Evolutionary conservation across 2,329 filamentous ascomycete genomes (phyloP).

Genomic region (Cadophora malorum): DNA sequence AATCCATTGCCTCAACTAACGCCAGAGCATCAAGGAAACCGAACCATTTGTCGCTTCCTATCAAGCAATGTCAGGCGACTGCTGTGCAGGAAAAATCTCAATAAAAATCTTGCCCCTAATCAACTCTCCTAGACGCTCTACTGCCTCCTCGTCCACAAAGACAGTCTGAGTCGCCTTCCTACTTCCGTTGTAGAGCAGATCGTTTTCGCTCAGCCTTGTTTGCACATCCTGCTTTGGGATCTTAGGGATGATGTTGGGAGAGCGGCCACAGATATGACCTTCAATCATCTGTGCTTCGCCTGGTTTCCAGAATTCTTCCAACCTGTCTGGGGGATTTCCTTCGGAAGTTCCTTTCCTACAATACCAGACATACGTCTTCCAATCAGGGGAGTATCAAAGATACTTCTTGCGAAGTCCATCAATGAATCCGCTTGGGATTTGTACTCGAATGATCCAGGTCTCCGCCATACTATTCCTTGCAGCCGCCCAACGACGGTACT

Average conservation of each 20-base stretch:
- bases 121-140: neutral
- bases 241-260: too few relatives aligned
- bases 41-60: neutral
- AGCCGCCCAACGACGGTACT: neutral
- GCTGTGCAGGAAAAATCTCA: neutral
- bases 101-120: neutral
- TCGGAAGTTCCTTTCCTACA: neutral
- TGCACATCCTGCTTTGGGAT: neutral
- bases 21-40: too few relatives aligned
- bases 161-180: neutral
- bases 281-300: neutral
- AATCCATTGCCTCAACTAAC: too few relatives aligned
- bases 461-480: neutral
- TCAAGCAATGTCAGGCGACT: neutral
- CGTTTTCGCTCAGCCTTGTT: neutral
- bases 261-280: neutral
- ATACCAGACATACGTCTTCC: constrained; percentile 1
- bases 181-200: neutral
- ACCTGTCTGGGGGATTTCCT: neutral
- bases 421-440: neutral
- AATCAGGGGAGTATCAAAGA: neutral
- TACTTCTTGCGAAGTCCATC: neutral
- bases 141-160: neutral
- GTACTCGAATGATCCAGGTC: neutral
- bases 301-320: neutral